Conservation (phyloP, 2,329 filamentous ascomycete species). For the Colletotrichum cereale region DNA sequence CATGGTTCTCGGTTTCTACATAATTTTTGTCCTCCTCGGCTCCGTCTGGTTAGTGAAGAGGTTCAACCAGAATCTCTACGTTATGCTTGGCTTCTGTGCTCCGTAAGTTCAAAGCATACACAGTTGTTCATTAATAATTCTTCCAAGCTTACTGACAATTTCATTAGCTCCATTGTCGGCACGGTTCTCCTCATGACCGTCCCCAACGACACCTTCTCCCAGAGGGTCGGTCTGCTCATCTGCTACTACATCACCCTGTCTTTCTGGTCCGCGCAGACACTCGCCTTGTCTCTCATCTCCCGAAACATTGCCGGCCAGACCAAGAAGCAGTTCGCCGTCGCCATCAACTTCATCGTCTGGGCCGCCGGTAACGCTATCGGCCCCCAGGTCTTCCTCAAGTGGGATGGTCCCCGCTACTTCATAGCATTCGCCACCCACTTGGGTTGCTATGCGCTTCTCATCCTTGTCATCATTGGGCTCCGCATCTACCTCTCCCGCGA, state of each 20-base stretch:
- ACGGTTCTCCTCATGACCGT: conserved; percentile 81
- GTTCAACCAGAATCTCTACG: conserved; percentile 75
- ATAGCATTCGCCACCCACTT: conserved; percentile 78
- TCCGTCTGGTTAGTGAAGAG: conserved; percentile 78
- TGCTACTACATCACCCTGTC: conserved; percentile 82
- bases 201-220: conserved; percentile 66
- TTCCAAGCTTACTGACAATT: neutral
- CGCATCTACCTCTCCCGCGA: conserved; percentile 68
- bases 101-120: conserved; percentile 63
- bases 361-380: conserved; percentile 76
- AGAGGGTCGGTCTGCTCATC: conserved; percentile 76
- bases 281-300: conserved; percentile 75
- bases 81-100: conserved; percentile 75
- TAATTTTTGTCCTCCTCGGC: conserved; percentile 76
- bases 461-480: conserved; percentile 68
- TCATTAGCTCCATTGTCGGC: conserved; percentile 73
- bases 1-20: conserved; percentile 81
- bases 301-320: conserved; percentile 80
- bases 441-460: conserved; percentile 74
- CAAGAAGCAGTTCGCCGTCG: conserved; percentile 77
- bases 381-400: conserved; percentile 73
- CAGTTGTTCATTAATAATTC: neutral
- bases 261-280: conserved; percentile 81
- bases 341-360: conserved; percentile 79
- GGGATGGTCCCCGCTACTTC: conserved; percentile 74